Base-by-base conservation (phyloP, 208 protist genomes). In the Crithidia mellificae region DNA sequence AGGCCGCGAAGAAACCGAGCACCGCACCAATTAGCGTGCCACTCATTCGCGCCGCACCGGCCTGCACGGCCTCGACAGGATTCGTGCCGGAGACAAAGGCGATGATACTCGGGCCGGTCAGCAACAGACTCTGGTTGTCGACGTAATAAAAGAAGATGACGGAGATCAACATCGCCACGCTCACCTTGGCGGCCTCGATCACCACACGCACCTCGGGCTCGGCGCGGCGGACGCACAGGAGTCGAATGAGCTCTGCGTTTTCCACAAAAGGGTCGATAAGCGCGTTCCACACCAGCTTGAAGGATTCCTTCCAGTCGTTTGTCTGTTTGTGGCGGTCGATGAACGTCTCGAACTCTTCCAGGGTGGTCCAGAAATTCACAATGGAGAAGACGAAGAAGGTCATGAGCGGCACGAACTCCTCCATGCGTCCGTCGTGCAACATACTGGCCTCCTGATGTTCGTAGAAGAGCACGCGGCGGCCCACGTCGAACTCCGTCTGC, bases 401-500 rank as follows among this genome's bases (percentile, higher is more conserved):
- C 91, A 96, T 96, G 68, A 96, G 81, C 15, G 91, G 91, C 46
- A 96, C 86, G 68, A 93, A 96, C 63, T 92, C 84, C 68, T 96
- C 91, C 49, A 96, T 63, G 8, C 74, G 74, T 68, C 65, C 32
- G 82, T 77, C 59, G 74, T 83, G 69, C n/a, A n/a, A n/a, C n/a
- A n/a, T n/a, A n/a, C n/a, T n/a, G n/a, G n/a, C n/a, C n/a, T n/a
- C n/a, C n/a, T n/a, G n/a, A n/a, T 85, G 57, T 63, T 94, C 84
- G 69, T 96, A 96, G 72, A 96, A 93, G 44, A 96, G 72, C 62
- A 67, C 67, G 51, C 83, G 79, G n/a, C 91, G 84, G 7, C 88
- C 82, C 11, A 72, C n/a, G 44, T 68, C 61, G 77, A 83, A 96
- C 30, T 79, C 76, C 22, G 74, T 54, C 65, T 94, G 87, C 67